Percentiles rank a stretch among this genome's conserved stretches.
phyloP scores from a whole-genome alignment of 2,329 filamentous ascomycete species.

The Gnomoniopsis smithogilvyi region DNA sequence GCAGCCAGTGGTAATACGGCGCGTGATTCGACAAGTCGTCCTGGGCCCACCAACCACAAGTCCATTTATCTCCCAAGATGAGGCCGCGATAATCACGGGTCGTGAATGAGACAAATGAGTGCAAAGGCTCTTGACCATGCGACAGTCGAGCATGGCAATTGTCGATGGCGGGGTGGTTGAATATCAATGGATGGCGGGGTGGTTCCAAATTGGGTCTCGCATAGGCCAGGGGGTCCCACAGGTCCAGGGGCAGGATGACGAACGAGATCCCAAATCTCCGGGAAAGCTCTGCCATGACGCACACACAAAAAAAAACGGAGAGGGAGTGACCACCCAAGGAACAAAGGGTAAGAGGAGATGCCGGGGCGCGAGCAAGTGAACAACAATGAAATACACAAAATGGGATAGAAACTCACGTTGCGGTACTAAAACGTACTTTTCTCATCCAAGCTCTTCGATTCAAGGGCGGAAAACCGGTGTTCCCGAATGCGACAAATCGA shows the following conservation, averaged over 20 bases:
- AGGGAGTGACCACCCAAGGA: neutral
- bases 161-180: neutral
- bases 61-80: neutral
- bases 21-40: no score
- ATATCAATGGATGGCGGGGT: conserved; percentile 3
- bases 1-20: no score
- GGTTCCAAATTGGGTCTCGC: conserved; percentile 8
- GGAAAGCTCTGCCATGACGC: conserved; percentile 16
- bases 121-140: neutral
- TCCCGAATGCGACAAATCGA: conserved; percentile 6
- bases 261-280: conserved; percentile 10
- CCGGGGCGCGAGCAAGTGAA: neutral
- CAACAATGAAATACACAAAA: neutral
- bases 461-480: neutral
- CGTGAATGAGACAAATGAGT: neutral
- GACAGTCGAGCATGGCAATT: neutral
- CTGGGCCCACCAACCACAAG: neutral
- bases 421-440: conserved; percentile 4
- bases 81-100: neutral
- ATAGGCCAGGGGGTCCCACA: conserved; percentile 12
- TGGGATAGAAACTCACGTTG: conserved; percentile 12
- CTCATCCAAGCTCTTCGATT: neutral
- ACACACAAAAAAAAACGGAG: conserved; percentile 2
- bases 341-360: neutral
- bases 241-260: conserved; percentile 7